Evolutionary conservation across 2,329 filamentous ascomycete genomes (phyloP).

Genomic region (Aspergillus sp.): DNA sequence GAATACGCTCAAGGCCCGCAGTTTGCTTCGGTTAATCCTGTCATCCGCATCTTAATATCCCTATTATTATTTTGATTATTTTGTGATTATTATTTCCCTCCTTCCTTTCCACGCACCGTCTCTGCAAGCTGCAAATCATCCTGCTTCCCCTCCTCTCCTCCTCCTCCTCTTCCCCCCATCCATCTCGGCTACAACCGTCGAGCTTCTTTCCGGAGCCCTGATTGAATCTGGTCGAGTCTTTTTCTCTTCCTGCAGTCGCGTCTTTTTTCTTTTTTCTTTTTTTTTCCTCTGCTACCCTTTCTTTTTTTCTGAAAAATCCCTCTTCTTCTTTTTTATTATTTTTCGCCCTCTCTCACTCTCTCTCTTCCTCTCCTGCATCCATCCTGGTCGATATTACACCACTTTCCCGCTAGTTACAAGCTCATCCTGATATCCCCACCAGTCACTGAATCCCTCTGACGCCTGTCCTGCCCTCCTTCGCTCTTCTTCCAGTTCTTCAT

Average conservation of each 20-base stretch:
- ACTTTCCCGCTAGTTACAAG: conserved; percentile 33
- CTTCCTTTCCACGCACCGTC: conserved; percentile 7
- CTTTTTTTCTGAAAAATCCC: conserved; percentile 10
- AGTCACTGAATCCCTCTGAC: conserved; percentile 13
- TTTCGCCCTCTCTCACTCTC: conserved; percentile 15
- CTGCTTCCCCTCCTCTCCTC: conserved; percentile 7
- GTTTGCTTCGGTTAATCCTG: no score
- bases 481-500: conserved; percentile 3
- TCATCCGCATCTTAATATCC: no score
- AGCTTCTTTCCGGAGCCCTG: background rate
- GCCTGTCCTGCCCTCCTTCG: conserved; percentile 8
- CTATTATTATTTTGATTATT: no score
- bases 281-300: background rate
- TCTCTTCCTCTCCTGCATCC: conserved; percentile 23
- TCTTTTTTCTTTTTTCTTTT: no score
- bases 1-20: no score
- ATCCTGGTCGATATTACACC: conserved; percentile 36
- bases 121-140: conserved; percentile 19
- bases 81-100: background rate
- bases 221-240: conserved; percentile 10
- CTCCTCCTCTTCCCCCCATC: conserved; percentile 5
- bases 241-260: background rate
- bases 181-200: conserved; percentile 1
- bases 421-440: conserved; percentile 26
- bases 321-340: conserved; percentile 20